These are phyloP conservation scores for Microdochium trichocladiopsis DNA, from an alignment of 2,329 filamentous ascomycete species.

Conservation along the genomic window DNA sequence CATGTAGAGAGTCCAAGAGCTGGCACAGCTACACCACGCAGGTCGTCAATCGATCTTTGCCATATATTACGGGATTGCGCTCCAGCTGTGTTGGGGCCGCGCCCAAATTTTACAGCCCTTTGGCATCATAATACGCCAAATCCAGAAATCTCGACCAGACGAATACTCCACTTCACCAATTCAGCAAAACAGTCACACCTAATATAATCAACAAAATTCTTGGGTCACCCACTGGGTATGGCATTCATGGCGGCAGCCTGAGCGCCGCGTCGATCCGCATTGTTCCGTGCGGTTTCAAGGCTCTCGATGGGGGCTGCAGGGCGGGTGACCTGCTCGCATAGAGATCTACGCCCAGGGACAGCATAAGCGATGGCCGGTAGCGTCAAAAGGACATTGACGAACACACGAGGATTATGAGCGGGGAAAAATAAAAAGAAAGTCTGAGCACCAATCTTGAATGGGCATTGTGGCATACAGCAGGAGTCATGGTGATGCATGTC, in stretches of 20 bases:
- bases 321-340: not conserved
- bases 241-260: not conserved
- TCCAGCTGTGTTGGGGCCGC: not conserved
- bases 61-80: not conserved
- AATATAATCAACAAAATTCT: not conserved
- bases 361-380: not conserved
- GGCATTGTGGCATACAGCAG: not conserved
- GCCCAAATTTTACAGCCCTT: not conserved
- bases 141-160: not conserved
- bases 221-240: not conserved
- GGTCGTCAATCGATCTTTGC: not conserved
- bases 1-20: conserved; percentile 37
- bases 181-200: not conserved
- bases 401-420: not conserved
- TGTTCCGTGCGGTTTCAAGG: no score
- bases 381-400: not conserved
- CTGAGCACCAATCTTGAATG: not conserved
- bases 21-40: not conserved
- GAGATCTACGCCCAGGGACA: not conserved
- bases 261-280: not conserved
- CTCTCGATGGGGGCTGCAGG: not conserved
- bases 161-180: not conserved
- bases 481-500: not conserved
- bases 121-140: not conserved
- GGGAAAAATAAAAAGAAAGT: not conserved